A percentile compares a stretch with the other conserved stretches of the same genome.
phyloP scores from a whole-genome alignment of 306 rosid genomes.

The Mimosa bimucronata region DNA sequence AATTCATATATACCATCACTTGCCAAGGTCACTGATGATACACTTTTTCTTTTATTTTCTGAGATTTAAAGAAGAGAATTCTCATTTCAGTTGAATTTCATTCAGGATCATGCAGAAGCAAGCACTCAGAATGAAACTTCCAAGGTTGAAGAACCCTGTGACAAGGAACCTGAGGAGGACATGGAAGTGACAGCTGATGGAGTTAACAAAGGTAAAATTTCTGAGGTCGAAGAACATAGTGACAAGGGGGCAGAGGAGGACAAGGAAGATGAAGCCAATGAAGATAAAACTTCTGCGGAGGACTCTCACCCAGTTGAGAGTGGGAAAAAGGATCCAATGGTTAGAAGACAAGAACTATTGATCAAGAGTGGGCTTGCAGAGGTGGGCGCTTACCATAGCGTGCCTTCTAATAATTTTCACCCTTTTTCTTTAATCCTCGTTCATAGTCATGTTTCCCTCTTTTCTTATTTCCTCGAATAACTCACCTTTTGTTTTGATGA shows the following conservation, averaged over 20 bases:
- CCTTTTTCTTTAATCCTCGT: constrained; percentile 25
- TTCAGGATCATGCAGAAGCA: constrained; percentile 56
- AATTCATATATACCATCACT: constrained; percentile 77
- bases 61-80: constrained; percentile 16
- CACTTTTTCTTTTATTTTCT: constrained; percentile 6
- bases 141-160: constrained; percentile 44
- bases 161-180: constrained; percentile 52
- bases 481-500: not conserved
- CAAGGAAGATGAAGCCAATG: constrained; percentile 44
- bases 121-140: constrained; percentile 44
- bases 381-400: too few relatives aligned
- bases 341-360: constrained; percentile 88
- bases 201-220: constrained; percentile 42
- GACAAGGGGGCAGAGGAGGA: constrained; percentile 55
- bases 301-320: constrained; percentile 58
- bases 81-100: constrained; percentile 34
- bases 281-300: constrained; percentile 45
- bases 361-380: constrained; percentile 92
- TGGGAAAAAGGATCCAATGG: constrained; percentile 89
- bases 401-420: too few relatives aligned
- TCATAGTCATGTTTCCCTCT: constrained; percentile 14
- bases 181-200: constrained; percentile 40
- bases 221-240: constrained; percentile 40
- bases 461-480: constrained; percentile 9
- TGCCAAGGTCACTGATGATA: constrained; percentile 58